A percentile compares a stretch with the other conserved stretches of the same genome.
phyloP scores from a whole-genome alignment of 345 rosid genomes.

The Atalantia buxifolia region DNA sequence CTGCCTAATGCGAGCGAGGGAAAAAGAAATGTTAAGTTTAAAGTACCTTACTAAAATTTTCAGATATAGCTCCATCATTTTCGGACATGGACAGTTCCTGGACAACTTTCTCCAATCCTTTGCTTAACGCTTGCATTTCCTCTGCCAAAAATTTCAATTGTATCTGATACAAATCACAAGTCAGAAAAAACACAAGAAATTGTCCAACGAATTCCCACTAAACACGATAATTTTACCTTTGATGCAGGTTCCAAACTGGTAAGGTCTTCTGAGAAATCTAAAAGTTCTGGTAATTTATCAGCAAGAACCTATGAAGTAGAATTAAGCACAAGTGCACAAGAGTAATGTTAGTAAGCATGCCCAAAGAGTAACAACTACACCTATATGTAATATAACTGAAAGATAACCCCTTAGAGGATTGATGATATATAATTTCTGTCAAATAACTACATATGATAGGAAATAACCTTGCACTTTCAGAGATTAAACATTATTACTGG shows the following conservation, averaged over 20 bases:
- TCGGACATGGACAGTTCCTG: slow-evolving; percentile 82
- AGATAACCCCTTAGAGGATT: neutral
- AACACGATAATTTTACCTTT: slow-evolving; percentile 42
- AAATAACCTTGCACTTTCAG: neutral
- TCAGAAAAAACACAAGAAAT: slow-evolving; percentile 13
- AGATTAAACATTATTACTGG: neutral
- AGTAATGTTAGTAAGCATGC: neutral
- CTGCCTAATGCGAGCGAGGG: neutral
- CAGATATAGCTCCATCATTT: slow-evolving; percentile 82
- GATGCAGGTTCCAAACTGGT: slow-evolving; percentile 68
- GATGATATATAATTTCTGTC: neutral
- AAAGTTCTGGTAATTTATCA: slow-evolving; percentile 79
- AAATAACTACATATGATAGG: neutral
- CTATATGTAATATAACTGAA: neutral
- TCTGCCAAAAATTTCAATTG: slow-evolving; percentile 93
- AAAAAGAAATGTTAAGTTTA: neutral
- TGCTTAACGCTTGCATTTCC: slow-evolving; percentile 98
- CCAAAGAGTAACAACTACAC: neutral
- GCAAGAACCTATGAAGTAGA: slow-evolving; percentile 63
- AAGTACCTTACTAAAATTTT: slow-evolving; percentile 60
- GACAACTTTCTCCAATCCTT: slow-evolving; percentile 88
- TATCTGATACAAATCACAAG: slow-evolving; percentile 42
- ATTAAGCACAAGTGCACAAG: neutral
- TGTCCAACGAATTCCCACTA: neutral
- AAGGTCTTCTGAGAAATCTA: slow-evolving; percentile 73